These are phyloP conservation scores for Tulasnella sp. DNA, from an alignment of 768 basidiomycete species.

Conservation along the genomic window DNA sequence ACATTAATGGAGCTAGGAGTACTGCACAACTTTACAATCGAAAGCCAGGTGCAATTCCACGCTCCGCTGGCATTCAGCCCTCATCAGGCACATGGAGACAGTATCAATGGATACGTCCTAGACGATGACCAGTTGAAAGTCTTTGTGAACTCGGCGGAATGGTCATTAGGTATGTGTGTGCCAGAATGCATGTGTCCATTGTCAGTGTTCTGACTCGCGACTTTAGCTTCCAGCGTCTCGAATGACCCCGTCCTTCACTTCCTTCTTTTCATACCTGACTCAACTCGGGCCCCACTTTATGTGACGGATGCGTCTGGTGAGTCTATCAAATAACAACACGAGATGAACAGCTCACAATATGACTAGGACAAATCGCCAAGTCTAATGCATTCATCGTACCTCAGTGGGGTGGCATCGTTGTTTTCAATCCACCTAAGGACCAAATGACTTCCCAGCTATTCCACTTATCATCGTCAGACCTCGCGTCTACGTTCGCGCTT, in stretches of 20 bases:
- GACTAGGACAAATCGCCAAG: slow-evolving; percentile 35
- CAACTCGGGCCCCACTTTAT: slow-evolving; percentile 50
- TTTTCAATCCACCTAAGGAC: slow-evolving; percentile 43
- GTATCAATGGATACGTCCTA: slow-evolving; percentile 35
- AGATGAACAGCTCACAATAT: neutral
- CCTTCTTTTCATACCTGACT: slow-evolving; percentile 72
- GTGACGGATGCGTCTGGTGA: slow-evolving; percentile 47
- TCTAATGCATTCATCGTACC: slow-evolving; percentile 75
- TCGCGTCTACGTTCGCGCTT: slow-evolving; percentile 42
- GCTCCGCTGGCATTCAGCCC: slow-evolving; percentile 78
- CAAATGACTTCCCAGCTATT: slow-evolving; percentile 16
- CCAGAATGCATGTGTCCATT: neutral
- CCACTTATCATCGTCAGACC: slow-evolving; percentile 32
- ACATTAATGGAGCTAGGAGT: slow-evolving; percentile 43
- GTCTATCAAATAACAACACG: neutral
- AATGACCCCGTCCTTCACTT: slow-evolving; percentile 93
- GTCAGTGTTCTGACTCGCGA: slow-evolving; percentile 14
- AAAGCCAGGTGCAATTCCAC: slow-evolving; percentile 88
- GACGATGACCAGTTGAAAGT: slow-evolving; percentile 75
- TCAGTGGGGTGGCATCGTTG: slow-evolving; percentile 84
- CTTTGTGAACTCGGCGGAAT: slow-evolving; percentile 92
- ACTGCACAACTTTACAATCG: slow-evolving; percentile 83
- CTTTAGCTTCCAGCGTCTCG: slow-evolving; percentile 74
- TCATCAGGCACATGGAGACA: neutral
- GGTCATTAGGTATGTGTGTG: slow-evolving; percentile 63